Base-by-base conservation (phyloP, 352 stramenopile genomes). In the Pythium guiyangense region DNA sequence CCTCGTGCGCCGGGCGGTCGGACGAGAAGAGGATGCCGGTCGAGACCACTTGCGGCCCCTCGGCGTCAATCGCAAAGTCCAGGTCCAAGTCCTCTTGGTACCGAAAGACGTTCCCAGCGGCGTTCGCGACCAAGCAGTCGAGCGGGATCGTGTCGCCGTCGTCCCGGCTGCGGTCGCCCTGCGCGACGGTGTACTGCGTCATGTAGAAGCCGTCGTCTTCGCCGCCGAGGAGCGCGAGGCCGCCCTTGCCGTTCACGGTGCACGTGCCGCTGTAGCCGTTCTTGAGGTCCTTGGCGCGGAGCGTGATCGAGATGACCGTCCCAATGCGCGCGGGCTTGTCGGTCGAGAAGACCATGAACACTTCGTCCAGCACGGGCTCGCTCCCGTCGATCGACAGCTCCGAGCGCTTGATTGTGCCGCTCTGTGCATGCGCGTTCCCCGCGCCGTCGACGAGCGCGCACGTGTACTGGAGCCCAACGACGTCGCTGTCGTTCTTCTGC, bases 191-290 rank as follows among this genome's bases (percentile, higher is more conserved):
- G 63, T 87, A 87, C 56, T 87, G 74, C 42, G 75, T 77, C 71
- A 87, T 80, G 52, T 87, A 87, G 39, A 87, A 77, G 1, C 74
- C 77, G 25, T 78, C 66, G 59, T 87, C 74, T 31, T 84, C 65
- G 1, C 71, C 64, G 18, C 79, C 68, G 9, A 77, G 57, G 31
- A 87, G 57, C 17, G 75, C 63, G 9, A 77, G 51, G 9, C 60
- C 62, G 6, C 66, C 43, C n/a, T 82, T 69, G 26, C 68, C 70
- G 43, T 87, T 87, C 54, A 85, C 70, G 3, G 64, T 69, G 52
- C 77, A 87, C 8, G 61, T 54, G 12, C 77, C 77, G 8, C 67
- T 73, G 66, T 84, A 85, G 5, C 74, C 74, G 15, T 69, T 65
- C 6, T 61, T 65, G 20, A 79, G 62, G 3, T 70, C 66, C 17